Percentiles rank a stretch among this genome's conserved stretches.
These are phyloP conservation scores for Serendipita indica DNA, from an alignment of 768 basidiomycete species.

Conservation along the genomic window DNA sequence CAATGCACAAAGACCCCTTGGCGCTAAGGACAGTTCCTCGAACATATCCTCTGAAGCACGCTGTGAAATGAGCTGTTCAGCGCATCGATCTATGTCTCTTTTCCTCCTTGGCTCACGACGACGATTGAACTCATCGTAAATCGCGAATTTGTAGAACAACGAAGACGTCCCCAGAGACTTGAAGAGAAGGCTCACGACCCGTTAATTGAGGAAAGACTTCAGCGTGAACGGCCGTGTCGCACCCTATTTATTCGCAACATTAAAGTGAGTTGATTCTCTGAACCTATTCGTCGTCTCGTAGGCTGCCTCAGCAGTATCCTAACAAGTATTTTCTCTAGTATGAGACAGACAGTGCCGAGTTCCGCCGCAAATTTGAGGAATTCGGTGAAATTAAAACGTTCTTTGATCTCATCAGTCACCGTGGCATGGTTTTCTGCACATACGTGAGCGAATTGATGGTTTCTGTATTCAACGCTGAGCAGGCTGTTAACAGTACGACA, in stretches of 20 bases:
- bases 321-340: slow-evolving; percentile 37
- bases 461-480: too few relatives aligned
- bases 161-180: slow-evolving; percentile 29
- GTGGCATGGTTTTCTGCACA: slow-evolving; percentile 99
- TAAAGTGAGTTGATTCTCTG: slow-evolving; percentile 52
- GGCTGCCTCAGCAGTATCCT: not conserved
- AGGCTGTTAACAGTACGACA: slow-evolving; percentile 57
- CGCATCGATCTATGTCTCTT: not conserved
- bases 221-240: slow-evolving; percentile 86
- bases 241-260: slow-evolving; percentile 97
- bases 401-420: slow-evolving; percentile 84
- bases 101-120: not conserved
- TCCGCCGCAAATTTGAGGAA: slow-evolving; percentile 75
- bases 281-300: slow-evolving; percentile 12
- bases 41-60: slow-evolving; percentile 34
- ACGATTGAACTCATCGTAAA: slow-evolving; percentile 4
- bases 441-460: slow-evolving; percentile 70
- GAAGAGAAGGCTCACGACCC: slow-evolving; percentile 84
- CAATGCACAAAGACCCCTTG: slow-evolving; percentile 11
- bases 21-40: slow-evolving; percentile 19
- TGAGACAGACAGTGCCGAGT: slow-evolving; percentile 74
- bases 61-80: slow-evolving; percentile 41
- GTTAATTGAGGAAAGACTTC: slow-evolving; percentile 86
- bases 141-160: slow-evolving; percentile 3
- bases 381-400: slow-evolving; percentile 95